phyloP scores from a whole-genome alignment of 106 monocot species.

The Xerophyta viscosa region DNA sequence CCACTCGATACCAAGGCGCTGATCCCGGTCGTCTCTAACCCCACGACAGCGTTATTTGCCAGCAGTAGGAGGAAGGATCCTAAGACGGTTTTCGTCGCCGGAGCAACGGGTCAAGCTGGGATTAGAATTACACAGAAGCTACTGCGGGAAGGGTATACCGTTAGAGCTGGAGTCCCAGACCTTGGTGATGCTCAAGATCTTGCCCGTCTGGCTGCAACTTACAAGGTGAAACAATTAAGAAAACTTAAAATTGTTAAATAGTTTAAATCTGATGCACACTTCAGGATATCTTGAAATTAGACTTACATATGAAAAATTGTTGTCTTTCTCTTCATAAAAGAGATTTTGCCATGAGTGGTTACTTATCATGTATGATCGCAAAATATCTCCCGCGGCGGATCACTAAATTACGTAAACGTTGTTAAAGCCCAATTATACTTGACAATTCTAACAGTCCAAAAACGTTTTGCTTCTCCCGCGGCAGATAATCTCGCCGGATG shows the following conservation, averaged over 20 bases:
- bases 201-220: slow-evolving; percentile 66
- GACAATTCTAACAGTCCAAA: too few relatives aligned
- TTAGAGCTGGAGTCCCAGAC: slow-evolving; percentile 89
- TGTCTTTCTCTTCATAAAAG: too few relatives aligned
- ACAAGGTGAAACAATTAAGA: slow-evolving; percentile 36
- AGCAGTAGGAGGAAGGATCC: slow-evolving; percentile 61
- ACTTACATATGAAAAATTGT: too few relatives aligned
- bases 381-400: too few relatives aligned
- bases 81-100: slow-evolving; percentile 76
- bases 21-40: slow-evolving; percentile 35
- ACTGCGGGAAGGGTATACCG: slow-evolving; percentile 63
- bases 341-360: too few relatives aligned
- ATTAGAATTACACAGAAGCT: slow-evolving; percentile 57
- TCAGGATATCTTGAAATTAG: too few relatives aligned
- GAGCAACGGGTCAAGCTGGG: slow-evolving; percentile 78
- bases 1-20: slow-evolving; percentile 34
- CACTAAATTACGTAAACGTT: too few relatives aligned
- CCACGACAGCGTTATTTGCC: slow-evolving; percentile 41
- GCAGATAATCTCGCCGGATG: slow-evolving; percentile 64
- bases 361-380: too few relatives aligned
- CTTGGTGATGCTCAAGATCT: slow-evolving; percentile 80
- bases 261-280: too few relatives aligned
- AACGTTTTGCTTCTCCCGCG: neutral
- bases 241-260: too few relatives aligned
- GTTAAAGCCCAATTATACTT: too few relatives aligned